Conservation (phyloP, 2,329 filamentous ascomycete species). For the Zymoseptoria brevis region DNA sequence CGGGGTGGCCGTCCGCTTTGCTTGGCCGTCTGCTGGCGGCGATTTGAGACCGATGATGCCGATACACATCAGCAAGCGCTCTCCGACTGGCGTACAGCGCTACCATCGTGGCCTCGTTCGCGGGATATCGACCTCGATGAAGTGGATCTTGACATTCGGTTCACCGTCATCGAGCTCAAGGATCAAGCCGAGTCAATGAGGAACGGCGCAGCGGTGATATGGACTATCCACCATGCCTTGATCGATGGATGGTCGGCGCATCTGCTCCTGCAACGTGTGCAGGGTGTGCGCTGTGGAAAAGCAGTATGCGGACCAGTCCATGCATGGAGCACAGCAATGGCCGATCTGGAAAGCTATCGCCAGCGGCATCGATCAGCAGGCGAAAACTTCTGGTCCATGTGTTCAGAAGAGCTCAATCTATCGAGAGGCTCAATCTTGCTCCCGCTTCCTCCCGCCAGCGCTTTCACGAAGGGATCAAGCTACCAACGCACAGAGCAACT, state of each 20-base stretch:
- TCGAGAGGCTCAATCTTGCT: too few species aligned
- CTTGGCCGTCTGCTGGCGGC: background rate
- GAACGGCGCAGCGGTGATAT: background rate
- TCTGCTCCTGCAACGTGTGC: background rate
- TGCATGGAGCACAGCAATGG: background rate
- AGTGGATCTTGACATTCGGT: too few species aligned
- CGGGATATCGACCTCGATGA: background rate
- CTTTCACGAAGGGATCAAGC: too few species aligned
- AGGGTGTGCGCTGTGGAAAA: background rate
- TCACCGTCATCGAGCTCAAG: too few species aligned
- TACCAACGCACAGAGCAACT: background rate
- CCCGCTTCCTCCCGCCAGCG: too few species aligned
- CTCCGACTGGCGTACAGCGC: background rate
- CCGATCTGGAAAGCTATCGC: background rate
- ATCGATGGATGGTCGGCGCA: background rate
- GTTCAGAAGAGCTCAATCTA: too few species aligned
- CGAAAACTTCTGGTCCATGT: background rate
- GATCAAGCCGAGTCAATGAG: too few species aligned
- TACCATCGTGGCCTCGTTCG: background rate
- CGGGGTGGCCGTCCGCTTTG: background rate
- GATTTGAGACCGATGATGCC: background rate
- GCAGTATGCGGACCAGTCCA: background rate
- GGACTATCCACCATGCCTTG: background rate
- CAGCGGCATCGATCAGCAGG: background rate
- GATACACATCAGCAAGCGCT: background rate